phyloP scores from a whole-genome alignment of 768 basidiomycete genomes.

The Russula compacta region DNA sequence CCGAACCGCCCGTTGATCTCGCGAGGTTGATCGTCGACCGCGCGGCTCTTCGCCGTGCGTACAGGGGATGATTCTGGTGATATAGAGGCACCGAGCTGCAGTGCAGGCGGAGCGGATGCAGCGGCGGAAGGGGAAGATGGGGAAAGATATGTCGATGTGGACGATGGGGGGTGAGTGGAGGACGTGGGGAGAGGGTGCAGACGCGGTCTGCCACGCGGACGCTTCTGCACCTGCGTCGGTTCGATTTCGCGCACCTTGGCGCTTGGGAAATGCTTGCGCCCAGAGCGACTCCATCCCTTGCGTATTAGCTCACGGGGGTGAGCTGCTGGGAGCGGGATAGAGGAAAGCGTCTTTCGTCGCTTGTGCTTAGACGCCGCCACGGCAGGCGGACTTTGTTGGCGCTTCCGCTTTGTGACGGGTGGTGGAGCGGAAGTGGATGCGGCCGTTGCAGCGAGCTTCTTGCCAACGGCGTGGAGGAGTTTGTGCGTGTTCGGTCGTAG shows the following conservation, averaged over 20 bases:
- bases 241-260: constrained; percentile 28
- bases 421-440: constrained; percentile 28
- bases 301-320: constrained; percentile 22
- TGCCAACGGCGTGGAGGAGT: constrained; percentile 41
- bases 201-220: constrained; percentile 16
- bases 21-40: constrained; percentile 47
- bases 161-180: not conserved
- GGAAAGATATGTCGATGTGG: not conserved
- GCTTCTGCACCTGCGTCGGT: constrained; percentile 18
- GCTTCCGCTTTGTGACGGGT: constrained; percentile 14
- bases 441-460: constrained; percentile 36
- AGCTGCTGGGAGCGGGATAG: not conserved
- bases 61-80: not conserved
- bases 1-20: constrained; percentile 60
- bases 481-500: constrained; percentile 45
- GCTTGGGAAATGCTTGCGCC: constrained; percentile 26
- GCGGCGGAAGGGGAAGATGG: not conserved
- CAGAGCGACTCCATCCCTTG: constrained; percentile 25
- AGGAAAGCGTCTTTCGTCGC: constrained; percentile 33
- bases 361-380: constrained; percentile 32
- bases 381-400: constrained; percentile 13
- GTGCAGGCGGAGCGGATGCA: constrained; percentile 7
- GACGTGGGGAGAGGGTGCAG: constrained; percentile 9
- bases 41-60: constrained; percentile 35
- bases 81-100: constrained; percentile 3